Conservation (phyloP, 805 yeast species). For the Yarrowia yakushimensis region DNA sequence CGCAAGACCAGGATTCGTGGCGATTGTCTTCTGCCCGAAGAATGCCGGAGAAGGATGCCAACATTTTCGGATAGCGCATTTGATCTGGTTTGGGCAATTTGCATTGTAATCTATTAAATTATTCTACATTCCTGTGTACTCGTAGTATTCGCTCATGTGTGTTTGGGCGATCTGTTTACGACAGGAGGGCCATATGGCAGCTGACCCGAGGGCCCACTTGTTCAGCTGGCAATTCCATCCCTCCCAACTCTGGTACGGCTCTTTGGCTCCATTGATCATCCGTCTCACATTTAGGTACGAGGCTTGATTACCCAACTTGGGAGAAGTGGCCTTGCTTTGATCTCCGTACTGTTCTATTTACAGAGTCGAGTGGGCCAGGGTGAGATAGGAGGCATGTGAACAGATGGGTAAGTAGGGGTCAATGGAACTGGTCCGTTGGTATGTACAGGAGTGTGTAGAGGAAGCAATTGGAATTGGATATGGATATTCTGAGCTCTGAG, state of each 20-base stretch:
- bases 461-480: too few species aligned
- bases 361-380: too few species aligned
- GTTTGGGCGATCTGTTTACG: background rate
- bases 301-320: background rate
- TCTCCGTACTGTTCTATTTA: too few species aligned
- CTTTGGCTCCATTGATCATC: background rate
- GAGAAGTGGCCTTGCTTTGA: too few species aligned
- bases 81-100: background rate
- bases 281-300: background rate
- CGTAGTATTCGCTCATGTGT: too few species aligned
- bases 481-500: too few species aligned
- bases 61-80: slow-evolving; percentile 6
- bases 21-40: slow-evolving; percentile 51
- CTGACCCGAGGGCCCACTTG: background rate
- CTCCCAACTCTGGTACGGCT: background rate
- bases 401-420: too few species aligned
- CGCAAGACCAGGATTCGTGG: slow-evolving; percentile 69
- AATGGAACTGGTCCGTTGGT: too few species aligned
- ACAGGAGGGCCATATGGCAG: too few species aligned
- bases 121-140: background rate
- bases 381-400: too few species aligned
- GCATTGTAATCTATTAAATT: slow-evolving; percentile 1
- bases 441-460: too few species aligned
- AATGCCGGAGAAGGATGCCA: slow-evolving; percentile 24
- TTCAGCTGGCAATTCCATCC: background rate